Evolutionary conservation across 2,329 filamentous ascomycete species (phyloP), one percentile per base, ranked within the genome.

Genomic region (Cadophora malorum): DNA sequence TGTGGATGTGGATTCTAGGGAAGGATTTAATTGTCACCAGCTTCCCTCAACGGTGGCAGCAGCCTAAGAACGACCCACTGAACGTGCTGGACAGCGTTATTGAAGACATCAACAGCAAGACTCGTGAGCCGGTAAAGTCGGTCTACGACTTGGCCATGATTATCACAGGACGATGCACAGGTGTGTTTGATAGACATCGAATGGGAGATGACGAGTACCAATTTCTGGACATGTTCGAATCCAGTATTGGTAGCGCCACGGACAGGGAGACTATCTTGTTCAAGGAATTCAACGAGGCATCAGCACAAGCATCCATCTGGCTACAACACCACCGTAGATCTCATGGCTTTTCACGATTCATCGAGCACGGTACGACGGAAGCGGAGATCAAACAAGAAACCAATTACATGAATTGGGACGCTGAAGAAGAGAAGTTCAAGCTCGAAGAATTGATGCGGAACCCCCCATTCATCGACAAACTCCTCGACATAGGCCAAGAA

Each of bases 1-100:
- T 82, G 0, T 83, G 81, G 81, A 76, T 83, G 76, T 82, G 80
- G 80, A 76, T 82, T 28, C 68, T 82, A 0, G 80, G 80, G 31
- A 72, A 76, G 66, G 65, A 72, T 28, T 58, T 74, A 31, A 69
- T 74, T 4, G 68, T 74, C 0, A 75, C 71, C 7, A 55, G 69
- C 4, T 75, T 74, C 56, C 80, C 80, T 0, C 79, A 81, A n/a
- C 74, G 81, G 2, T 84, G 81, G 65, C 79, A 83, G 67, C 80
- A 81, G 47, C 78, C 78, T 0, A 79, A 83, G 33, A 77, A 81
- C 0, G 73, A 80, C 78, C 52, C 76, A 76, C 12, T 84, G 78
- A 82, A 82, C 66, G 80, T 81, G 14, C 74, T 79, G 1, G 80
- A 83, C 33, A 69, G 73, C 10, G 69, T 75, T 16, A 75, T 75